Conservation (phyloP, 2,329 filamentous ascomycete species). For the Penicillium sp. region DNA sequence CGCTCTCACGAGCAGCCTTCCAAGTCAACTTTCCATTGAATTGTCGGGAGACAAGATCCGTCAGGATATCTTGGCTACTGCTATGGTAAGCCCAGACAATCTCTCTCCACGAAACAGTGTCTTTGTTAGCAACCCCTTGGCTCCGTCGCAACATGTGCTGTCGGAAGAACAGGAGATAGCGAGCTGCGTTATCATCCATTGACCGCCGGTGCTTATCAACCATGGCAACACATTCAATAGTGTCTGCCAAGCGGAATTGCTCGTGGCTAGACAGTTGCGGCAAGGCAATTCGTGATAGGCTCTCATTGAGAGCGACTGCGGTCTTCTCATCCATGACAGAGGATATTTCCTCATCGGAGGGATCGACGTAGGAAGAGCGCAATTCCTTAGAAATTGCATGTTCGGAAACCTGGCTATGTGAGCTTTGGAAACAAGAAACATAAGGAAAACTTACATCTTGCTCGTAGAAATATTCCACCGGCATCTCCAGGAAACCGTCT, state of each 20-base stretch:
- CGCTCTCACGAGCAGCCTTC: conserved; percentile 79
- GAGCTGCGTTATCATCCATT: conserved; percentile 83
- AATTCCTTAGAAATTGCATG: conserved; percentile 48
- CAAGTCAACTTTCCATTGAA: conserved; percentile 77
- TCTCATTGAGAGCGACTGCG: conserved; percentile 68
- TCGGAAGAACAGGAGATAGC: conserved; percentile 83
- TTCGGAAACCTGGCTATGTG: conserved; percentile 34
- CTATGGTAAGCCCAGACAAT: conserved; percentile 47
- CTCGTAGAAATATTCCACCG: conserved; percentile 48
- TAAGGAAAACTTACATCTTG: conserved; percentile 38
- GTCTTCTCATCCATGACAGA: conserved; percentile 67
- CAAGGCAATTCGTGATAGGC: conserved; percentile 68
- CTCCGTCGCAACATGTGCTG: conserved; percentile 70
- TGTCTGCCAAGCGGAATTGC: conserved; percentile 79
- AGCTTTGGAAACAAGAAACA: conserved; percentile 19
- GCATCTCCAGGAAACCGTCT: conserved; percentile 68
- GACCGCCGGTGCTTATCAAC: conserved; percentile 84
- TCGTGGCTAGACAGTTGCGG: conserved; percentile 78
- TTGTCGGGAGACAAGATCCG: conserved; percentile 75
- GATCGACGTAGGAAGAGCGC: conserved; percentile 51
- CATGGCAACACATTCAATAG: conserved; percentile 76
- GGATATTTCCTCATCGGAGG: conserved; percentile 52
- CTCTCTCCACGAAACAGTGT: conserved; percentile 57
- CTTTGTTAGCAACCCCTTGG: conserved; percentile 56
- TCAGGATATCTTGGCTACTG: conserved; percentile 75